These are phyloP conservation scores for Microbotryum lychnidis-dioicae DNA, from an alignment of 1,284 basidiomycete genomes.

Conservation along the genomic window DNA sequence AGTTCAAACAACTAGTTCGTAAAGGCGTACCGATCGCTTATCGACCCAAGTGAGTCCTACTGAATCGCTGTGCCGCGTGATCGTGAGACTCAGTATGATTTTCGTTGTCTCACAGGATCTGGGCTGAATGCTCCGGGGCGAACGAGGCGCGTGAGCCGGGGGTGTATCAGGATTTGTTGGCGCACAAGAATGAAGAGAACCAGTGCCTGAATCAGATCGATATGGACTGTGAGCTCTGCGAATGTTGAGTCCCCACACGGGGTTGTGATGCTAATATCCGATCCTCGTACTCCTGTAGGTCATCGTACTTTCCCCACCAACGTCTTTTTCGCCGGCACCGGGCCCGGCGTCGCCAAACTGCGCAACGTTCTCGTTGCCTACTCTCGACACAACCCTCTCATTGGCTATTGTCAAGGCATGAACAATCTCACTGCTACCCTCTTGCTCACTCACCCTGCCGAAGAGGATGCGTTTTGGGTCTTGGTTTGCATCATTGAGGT, in stretches of 20 bases:
- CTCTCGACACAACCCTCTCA: conserved; percentile 54
- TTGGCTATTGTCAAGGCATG: conserved; percentile 72
- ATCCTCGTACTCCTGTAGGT: conserved; percentile 3
- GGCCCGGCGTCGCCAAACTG: conserved; percentile 84
- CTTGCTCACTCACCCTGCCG: conserved; percentile 80
- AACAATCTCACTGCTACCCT: conserved; percentile 90
- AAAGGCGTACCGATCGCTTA: conserved; percentile 82
- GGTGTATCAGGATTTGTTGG: conserved; percentile 73
- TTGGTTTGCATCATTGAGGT: conserved; percentile 80
- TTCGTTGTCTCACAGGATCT: conserved; percentile 39
- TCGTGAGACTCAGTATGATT: background rate
- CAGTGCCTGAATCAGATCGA: conserved; percentile 74
- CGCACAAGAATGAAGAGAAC: conserved; percentile 50
- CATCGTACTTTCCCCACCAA: conserved; percentile 84
- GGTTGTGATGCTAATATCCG: background rate
- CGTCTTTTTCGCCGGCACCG: conserved; percentile 92
- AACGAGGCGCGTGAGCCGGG: conserved; percentile 88
- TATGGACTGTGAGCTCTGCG: conserved; percentile 68
- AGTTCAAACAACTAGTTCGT: conserved; percentile 69
- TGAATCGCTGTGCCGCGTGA: background rate
- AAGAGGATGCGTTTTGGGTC: conserved; percentile 97
- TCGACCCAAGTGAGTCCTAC: conserved; percentile 53
- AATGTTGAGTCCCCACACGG: background rate
- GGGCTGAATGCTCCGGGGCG: conserved; percentile 86
- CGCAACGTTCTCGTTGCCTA: conserved; percentile 82